phyloP scores from a whole-genome alignment of 1,139 yeast genomes.

The Hansenula anomala region DNA sequence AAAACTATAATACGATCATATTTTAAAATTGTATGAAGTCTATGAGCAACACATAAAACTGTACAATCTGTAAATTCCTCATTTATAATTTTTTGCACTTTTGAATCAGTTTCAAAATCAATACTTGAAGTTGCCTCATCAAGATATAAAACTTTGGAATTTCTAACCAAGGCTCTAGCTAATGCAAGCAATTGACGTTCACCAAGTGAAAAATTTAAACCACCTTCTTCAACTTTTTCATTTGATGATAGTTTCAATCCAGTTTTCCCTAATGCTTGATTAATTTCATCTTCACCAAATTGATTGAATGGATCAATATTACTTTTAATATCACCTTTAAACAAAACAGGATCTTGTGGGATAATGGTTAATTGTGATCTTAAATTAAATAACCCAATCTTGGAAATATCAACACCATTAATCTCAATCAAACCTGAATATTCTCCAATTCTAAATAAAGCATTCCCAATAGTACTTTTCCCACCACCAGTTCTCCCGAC shows the following conservation, averaged over 20 bases:
- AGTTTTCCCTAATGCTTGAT: slow-evolving; percentile 39
- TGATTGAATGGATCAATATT: slow-evolving; percentile 61
- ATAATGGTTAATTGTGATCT: slow-evolving; percentile 56
- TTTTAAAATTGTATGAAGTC: slow-evolving; percentile 56
- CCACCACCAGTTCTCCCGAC: slow-evolving; percentile 32
- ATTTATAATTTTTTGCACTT: slow-evolving; percentile 56
- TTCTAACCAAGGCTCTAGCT: slow-evolving; percentile 66
- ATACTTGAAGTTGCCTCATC: slow-evolving; percentile 82
- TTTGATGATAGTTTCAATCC: slow-evolving; percentile 1
- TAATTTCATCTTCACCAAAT: slow-evolving; percentile 43
- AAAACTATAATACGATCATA: slow-evolving; percentile 60
- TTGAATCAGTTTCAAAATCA: slow-evolving; percentile 65
- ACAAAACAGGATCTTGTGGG: slow-evolving; percentile 70
- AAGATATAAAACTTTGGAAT: slow-evolving; percentile 54
- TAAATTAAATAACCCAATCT: slow-evolving; percentile 48
- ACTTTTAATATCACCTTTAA: slow-evolving; percentile 55
- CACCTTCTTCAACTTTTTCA: not conserved
- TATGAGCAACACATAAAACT: slow-evolving; percentile 69
- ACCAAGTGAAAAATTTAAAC: slow-evolving; percentile 49
- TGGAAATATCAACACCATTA: slow-evolving; percentile 54
- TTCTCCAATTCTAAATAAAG: slow-evolving; percentile 56
- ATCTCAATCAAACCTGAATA: slow-evolving; percentile 43
- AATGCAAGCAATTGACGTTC: slow-evolving; percentile 68
- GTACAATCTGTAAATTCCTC: slow-evolving; percentile 58
- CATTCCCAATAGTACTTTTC: slow-evolving; percentile 64